Evolutionary conservation across 306 rosid genomes (phyloP), one percentile per base, ranked within the genome.

Genomic region (Sicyos edulis): DNA sequence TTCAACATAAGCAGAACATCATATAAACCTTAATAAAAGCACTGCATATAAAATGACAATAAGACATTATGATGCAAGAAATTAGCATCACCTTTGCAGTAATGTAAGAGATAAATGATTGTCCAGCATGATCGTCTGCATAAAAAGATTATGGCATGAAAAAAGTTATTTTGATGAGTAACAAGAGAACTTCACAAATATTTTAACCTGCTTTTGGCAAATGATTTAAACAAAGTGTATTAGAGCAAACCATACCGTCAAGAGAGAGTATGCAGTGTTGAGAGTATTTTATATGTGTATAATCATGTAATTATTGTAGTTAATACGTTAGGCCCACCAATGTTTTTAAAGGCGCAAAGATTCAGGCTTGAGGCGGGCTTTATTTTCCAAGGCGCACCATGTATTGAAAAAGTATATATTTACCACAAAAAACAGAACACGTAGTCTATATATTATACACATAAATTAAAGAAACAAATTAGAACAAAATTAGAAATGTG

Each of bases 111-210:
- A 77, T 87, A 77, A 93, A 91, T 45, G 91, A 86, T 76, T 85
- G 89, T 57, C 98, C 98, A 71, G 88, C 82, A 58, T 81, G 87
- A 83, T 91, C 82, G 77, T 88, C 97, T 93, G 95, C 79, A 79
- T 68, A 75, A 71, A 79, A 68, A 14, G 17, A 68, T 11, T 6
- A 62, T 75, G 71, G 54, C 51, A 16, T 71, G 61, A 77, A 67
- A 69, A 72, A 74, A 22, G 7, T 52, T 57, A 70, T 75, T 40
- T 66, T 72, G 19, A 22, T 74, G 21, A 59, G 44, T 24, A 42
- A 67, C 56, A 67, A 49, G 42, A 68, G 44, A 26, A 68, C 72
- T 66, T 44, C 37, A 54, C 17, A 44, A 20, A 66, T 52, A 66
- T 19, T 45, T n/a, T 63, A 42, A 65, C 10, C 71, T 65, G 17